Percentiles rank a stretch among this genome's conserved stretches.
These are phyloP conservation scores for Nepenthes alata DNA, from an alignment of 179 eudicot genomes.

Conservation along the genomic window DNA sequence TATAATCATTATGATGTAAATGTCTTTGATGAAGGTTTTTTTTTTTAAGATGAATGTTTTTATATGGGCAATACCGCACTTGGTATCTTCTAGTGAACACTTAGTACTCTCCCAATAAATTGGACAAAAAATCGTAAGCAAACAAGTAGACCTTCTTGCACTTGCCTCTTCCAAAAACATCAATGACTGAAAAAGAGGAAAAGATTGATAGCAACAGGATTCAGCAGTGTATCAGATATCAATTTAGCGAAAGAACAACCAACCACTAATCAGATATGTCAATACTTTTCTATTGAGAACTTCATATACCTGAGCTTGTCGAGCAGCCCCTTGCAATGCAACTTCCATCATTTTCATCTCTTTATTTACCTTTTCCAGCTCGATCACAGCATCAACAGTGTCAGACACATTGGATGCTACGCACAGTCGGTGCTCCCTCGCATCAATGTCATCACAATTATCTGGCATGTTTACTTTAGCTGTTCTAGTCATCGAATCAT, in stretches of 20 bases:
- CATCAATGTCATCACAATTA: constrained; percentile 21
- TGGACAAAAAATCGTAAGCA: too few species aligned
- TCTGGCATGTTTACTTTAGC: constrained; percentile 22
- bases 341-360: constrained; percentile 98
- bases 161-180: too few species aligned
- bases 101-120: too few species aligned
- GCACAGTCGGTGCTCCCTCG: constrained; percentile 30
- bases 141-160: too few species aligned
- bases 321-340: constrained; percentile 90
- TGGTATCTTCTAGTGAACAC: too few species aligned
- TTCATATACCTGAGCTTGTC: constrained; percentile 75
- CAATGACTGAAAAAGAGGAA: too few species aligned
- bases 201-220: too few species aligned
- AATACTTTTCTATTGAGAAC: background rate
- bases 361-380: constrained; percentile 70
- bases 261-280: background rate
- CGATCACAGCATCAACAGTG: constrained; percentile 31
- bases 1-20: too few species aligned
- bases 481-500: constrained; percentile 17
- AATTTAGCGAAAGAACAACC: too few species aligned
- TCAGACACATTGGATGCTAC: constrained; percentile 36
- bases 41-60: too few species aligned
- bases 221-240: background rate
- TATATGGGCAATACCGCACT: too few species aligned
- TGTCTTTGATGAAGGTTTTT: too few species aligned